Evolutionary conservation across 2,329 filamentous ascomycete species (phyloP).

Genomic region (Aspergillus luchuensis): DNA sequence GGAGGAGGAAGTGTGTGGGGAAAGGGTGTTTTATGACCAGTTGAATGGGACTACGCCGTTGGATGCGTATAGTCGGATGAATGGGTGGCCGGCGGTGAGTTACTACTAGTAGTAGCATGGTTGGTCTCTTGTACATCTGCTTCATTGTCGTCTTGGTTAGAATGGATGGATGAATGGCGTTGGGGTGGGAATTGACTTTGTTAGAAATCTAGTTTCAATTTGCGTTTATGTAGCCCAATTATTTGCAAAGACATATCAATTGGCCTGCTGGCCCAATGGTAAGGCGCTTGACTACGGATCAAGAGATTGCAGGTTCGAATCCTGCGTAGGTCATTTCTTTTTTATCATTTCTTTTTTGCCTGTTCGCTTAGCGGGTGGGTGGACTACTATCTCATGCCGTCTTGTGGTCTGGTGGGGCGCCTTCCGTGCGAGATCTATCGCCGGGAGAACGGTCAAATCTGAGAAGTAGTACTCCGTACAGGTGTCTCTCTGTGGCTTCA

Average conservation of each 20-base stretch:
- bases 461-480: too few relatives aligned
- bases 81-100: conserved; percentile 32
- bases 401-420: too few relatives aligned
- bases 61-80: conserved; percentile 30
- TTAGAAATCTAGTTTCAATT: neutral
- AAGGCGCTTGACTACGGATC: conserved; percentile 56
- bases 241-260: neutral
- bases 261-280: conserved; percentile 45
- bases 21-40: conserved; percentile 29
- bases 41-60: conserved; percentile 35
- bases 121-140: conserved; percentile 9
- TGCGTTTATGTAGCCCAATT: neutral
- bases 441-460: too few relatives aligned
- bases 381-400: too few relatives aligned
- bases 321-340: neutral
- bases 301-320: conserved; percentile 53
- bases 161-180: neutral
- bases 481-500: too few relatives aligned
- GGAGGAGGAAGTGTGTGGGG: conserved; percentile 21
- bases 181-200: neutral
- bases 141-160: too few relatives aligned
- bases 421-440: too few relatives aligned
- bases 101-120: conserved; percentile 21
- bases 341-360: neutral
- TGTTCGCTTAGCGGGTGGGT: too few relatives aligned